Conservation (phyloP, 495 filamentous ascomycete genomes). For the Tuber umbilicatum region DNA sequence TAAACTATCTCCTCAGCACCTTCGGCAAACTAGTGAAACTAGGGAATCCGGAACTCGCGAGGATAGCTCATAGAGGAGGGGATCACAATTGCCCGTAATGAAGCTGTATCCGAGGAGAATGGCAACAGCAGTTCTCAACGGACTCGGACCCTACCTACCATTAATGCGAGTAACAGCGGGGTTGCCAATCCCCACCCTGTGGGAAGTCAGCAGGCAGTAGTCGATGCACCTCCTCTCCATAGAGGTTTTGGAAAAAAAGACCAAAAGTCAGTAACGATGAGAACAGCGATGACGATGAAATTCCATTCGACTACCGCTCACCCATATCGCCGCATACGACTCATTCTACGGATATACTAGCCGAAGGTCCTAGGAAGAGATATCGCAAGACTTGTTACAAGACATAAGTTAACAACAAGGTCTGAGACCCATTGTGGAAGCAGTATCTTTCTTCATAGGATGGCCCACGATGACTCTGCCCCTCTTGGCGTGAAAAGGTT, state of each 20-base stretch:
- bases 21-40: background rate
- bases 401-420: constrained; percentile 56
- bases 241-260: constrained; percentile 48
- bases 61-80: constrained; percentile 18
- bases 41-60: constrained; percentile 10
- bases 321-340: constrained; percentile 24
- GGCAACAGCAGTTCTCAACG: constrained; percentile 1
- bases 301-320: constrained; percentile 29
- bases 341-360: constrained; percentile 22
- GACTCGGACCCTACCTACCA: background rate
- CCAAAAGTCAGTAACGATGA: constrained; percentile 16
- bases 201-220: constrained; percentile 8
- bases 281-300: constrained; percentile 28
- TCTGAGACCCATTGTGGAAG: constrained; percentile 69
- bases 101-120: constrained; percentile 10
- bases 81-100: constrained; percentile 33
- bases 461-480: too few relatives aligned
- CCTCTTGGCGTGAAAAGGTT: too few relatives aligned
- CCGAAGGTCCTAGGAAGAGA: constrained; percentile 43
- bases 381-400: constrained; percentile 68
- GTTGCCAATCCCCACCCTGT: constrained; percentile 5
- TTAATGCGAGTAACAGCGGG: constrained; percentile 10
- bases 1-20: background rate
- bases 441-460: constrained; percentile 55
- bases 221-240: constrained; percentile 41